These are phyloP conservation scores for Amphicarpaea edgeworthii DNA, from an alignment of 306 rosid genomes.

Conservation along the genomic window DNA sequence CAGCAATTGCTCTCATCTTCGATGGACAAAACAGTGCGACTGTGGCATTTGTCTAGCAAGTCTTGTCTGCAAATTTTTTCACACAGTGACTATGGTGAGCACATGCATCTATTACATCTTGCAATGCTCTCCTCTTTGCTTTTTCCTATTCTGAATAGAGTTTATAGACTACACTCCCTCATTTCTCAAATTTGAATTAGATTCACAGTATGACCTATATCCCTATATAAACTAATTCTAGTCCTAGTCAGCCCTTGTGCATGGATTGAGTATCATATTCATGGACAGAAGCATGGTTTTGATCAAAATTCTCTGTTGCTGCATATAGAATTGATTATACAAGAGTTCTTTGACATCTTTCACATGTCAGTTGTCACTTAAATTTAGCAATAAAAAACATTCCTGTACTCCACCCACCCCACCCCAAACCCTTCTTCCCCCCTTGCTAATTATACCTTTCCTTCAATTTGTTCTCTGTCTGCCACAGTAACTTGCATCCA, in stretches of 20 bases:
- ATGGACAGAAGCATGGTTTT: not conserved
- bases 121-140: constrained; percentile 20
- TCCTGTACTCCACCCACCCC: not conserved
- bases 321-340: not conserved
- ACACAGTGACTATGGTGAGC: constrained; percentile 87
- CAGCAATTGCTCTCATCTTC: constrained; percentile 94
- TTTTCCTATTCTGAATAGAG: constrained; percentile 25
- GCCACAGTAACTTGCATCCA: constrained; percentile 96
- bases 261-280: not conserved
- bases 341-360: constrained; percentile 11
- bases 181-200: constrained; percentile 9
- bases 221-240: not conserved
- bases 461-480: constrained; percentile 51
- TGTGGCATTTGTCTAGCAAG: constrained; percentile 81
- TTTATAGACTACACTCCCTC: constrained; percentile 6
- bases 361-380: not conserved
- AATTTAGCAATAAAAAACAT: constrained; percentile 30
- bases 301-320: not conserved
- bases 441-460: constrained; percentile 48
- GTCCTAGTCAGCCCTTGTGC: not conserved
- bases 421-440: not conserved
- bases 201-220: constrained; percentile 4
- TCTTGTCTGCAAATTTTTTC: constrained; percentile 84
- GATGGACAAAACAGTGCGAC: constrained; percentile 96
- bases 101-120: constrained; percentile 16